These are phyloP conservation scores for Pugionium dolabratum DNA, from an alignment of 345 rosid genomes.

Conservation along the genomic window DNA sequence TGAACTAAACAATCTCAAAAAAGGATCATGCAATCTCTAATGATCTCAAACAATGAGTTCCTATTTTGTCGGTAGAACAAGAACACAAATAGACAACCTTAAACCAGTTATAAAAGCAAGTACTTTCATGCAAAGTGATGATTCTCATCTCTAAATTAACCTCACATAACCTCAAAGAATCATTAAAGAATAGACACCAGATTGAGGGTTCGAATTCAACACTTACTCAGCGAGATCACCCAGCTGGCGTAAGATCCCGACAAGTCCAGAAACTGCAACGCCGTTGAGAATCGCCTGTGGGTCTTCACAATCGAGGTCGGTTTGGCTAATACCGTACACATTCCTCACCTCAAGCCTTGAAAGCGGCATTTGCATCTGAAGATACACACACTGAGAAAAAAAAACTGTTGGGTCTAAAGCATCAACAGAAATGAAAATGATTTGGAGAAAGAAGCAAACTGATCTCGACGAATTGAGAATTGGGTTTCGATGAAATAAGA, in stretches of 20 bases:
- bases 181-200: slow-evolving; percentile 31
- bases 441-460: slow-evolving; percentile 16
- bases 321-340: slow-evolving; percentile 60
- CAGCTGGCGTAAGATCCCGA: slow-evolving; percentile 93
- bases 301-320: slow-evolving; percentile 66
- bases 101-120: slow-evolving; percentile 1
- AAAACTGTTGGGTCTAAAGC: slow-evolving; percentile 2
- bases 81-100: neutral
- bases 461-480: slow-evolving; percentile 32
- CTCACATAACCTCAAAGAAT: slow-evolving; percentile 26
- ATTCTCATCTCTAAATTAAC: slow-evolving; percentile 34
- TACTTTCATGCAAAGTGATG: slow-evolving; percentile 33
- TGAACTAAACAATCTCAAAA: neutral
- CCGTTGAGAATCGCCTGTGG: slow-evolving; percentile 81
- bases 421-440: slow-evolving; percentile 14
- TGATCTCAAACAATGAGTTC: slow-evolving; percentile 1
- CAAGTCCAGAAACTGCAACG: slow-evolving; percentile 76
- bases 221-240: slow-evolving; percentile 99
- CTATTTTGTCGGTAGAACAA: neutral
- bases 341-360: slow-evolving; percentile 61
- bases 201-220: neutral
- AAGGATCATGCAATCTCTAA: slow-evolving; percentile 16
- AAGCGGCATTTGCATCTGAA: slow-evolving; percentile 57
- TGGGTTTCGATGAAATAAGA: slow-evolving; percentile 23
- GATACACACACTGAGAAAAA: slow-evolving; percentile 8